Conservation (phyloP, 768 basidiomycete species). For the Austroboletus eburneus region DNA sequence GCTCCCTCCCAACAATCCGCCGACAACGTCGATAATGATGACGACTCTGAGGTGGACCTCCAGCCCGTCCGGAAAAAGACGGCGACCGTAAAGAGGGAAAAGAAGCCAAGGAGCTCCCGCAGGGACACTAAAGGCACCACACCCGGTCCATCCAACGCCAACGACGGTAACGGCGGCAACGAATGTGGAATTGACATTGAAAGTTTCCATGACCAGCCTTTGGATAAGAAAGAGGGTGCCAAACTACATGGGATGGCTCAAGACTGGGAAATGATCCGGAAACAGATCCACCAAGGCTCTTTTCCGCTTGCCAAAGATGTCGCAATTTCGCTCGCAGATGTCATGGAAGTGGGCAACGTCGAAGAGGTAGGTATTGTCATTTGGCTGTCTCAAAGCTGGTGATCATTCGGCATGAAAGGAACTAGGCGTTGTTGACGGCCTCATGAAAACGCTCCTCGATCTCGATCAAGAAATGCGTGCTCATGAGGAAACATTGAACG, state of each 20-base stretch:
- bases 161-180: conserved; percentile 36
- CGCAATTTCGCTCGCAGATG: conserved; percentile 58
- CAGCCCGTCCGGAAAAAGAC: conserved; percentile 32
- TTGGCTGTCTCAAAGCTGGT: background rate
- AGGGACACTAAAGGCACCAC: conserved; percentile 9
- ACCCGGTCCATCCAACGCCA: conserved; percentile 22
- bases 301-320: conserved; percentile 48
- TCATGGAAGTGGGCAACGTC: conserved; percentile 48
- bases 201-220: conserved; percentile 63
- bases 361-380: conserved; percentile 41
- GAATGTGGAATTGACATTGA: conserved; percentile 56
- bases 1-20: conserved; percentile 34
- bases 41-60: conserved; percentile 37
- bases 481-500: conserved; percentile 51
- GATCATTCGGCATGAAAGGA: conserved; percentile 34
- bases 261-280: conserved; percentile 60
- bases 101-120: conserved; percentile 27
- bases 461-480: conserved; percentile 55
- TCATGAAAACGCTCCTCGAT: conserved; percentile 70
- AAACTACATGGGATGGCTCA: conserved; percentile 54
- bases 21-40: conserved; percentile 39
- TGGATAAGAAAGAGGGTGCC: conserved; percentile 47
- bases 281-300: conserved; percentile 41
- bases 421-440: conserved; percentile 54
- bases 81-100: conserved; percentile 28